A percentile compares a stretch with the other conserved stretches of the same genome.
Conservation (phyloP, 2,329 filamentous ascomycete genomes). For the Fusarium equiseti region DNA sequence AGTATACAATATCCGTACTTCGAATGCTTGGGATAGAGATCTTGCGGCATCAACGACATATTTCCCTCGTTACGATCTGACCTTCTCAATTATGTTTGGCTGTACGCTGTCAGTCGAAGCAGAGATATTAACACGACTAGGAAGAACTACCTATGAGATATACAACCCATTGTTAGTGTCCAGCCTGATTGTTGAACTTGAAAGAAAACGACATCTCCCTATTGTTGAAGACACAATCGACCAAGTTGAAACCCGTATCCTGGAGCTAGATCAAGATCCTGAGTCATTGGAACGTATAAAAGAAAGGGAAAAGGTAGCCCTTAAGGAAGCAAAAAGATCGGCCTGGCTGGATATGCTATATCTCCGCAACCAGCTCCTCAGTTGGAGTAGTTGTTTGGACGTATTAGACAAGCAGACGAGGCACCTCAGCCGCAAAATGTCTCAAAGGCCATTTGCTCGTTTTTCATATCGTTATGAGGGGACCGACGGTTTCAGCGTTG, state of each 20-base stretch:
- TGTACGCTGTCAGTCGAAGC: slow-evolving; percentile 6
- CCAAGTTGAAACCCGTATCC: neutral
- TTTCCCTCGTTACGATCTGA: slow-evolving; percentile 5
- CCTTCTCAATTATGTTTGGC: slow-evolving; percentile 21
- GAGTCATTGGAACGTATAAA: too few relatives aligned
- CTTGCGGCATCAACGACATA: slow-evolving; percentile 13
- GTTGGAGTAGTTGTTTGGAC: too few relatives aligned
- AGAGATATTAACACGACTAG: slow-evolving; percentile 1
- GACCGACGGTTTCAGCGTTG: too few relatives aligned
- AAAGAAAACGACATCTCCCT: slow-evolving; percentile 1
- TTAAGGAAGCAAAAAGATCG: neutral
- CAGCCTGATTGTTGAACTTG: slow-evolving; percentile 3
- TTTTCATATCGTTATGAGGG: too few relatives aligned
- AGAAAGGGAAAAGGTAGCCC: too few relatives aligned
- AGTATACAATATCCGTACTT: slow-evolving; percentile 23
- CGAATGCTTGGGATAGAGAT: slow-evolving; percentile 12
- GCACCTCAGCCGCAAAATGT: too few relatives aligned
- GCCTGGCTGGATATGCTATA: slow-evolving; percentile 11
- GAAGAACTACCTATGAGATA: neutral
- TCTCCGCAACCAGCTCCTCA: slow-evolving; percentile 11
- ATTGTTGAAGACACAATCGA: slow-evolving; percentile 2
- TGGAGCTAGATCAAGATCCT: too few relatives aligned
- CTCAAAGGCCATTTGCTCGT: too few relatives aligned
- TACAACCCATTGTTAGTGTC: slow-evolving; percentile 15
- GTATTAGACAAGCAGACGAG: too few relatives aligned